Evolutionary conservation across 2,329 filamentous ascomycete genomes (phyloP), one percentile per base, ranked within the genome.

Genomic region (Rosellinia necatrix): DNA sequence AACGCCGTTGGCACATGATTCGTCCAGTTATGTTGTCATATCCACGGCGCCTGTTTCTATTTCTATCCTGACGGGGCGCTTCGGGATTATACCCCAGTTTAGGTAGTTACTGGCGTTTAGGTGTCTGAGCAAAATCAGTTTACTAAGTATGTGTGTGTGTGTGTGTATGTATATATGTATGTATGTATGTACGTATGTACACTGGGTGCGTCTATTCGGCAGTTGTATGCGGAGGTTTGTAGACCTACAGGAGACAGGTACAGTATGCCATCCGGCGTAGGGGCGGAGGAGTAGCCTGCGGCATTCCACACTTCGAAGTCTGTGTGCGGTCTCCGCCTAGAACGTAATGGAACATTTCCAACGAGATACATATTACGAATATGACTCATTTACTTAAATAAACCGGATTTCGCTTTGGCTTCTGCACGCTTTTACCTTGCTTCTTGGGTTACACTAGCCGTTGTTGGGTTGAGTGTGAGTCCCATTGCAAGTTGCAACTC

Each of bases 31-130:
- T 54, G 24, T 40, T 49, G 43, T 25, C 41, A 43, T 56, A 55
- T 48, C 29, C 42, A 30, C 37, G 19, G 19, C 30, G 42, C 29
- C 22, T 53, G 54, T 54, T 60, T 55, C 54, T 60, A 60, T 58
- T 58, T 60, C 54, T 35, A 60, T 53, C 42, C 10, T 13, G 41
- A 46, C 37, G 50, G 48, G 50, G 38, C 44, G 22, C 34, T 25
- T 54, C 58, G 49, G 58, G 19, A 40, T 51, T 60, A 58, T 57
- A 60, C 47, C 54, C 54, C 51, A 60, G 54, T 50, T 58, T 38
- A 46, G 56, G 46, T 52, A 52, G 35, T 27, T 55, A 41, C 5
- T 55, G 35, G 43, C 41, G 40, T 53, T 40, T 17, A 48, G 43
- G 40, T 57, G 38, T 30, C 43, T 49, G 43, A 43, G 10, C 30